Evolutionary conservation across 371 early-diverging fungal genomes (phyloP).

Genomic region (Saksenaea oblongispora): DNA sequence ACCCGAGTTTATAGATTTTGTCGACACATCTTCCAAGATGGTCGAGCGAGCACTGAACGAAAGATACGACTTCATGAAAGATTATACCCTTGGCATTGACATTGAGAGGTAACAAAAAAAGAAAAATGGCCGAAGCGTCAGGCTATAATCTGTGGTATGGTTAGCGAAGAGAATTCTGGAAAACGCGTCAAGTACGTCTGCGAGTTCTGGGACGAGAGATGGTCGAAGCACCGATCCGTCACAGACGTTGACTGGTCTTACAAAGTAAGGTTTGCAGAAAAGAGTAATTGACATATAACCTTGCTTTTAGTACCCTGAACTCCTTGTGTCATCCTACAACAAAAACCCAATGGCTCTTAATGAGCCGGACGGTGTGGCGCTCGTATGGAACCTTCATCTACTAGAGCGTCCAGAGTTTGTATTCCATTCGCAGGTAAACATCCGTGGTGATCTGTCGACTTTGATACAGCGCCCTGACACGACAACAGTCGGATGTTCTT

Average conservation of each 20-base stretch:
- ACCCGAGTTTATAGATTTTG: slow-evolving; percentile 80
- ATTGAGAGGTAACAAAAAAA: slow-evolving; percentile 51
- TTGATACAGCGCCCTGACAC: not conserved
- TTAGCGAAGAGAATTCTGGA: slow-evolving; percentile 65
- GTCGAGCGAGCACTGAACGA: slow-evolving; percentile 91
- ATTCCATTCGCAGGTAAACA: slow-evolving; percentile 82
- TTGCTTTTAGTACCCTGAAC: slow-evolving; percentile 73
- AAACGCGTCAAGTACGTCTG: slow-evolving; percentile 72
- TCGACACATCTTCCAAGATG: slow-evolving; percentile 84
- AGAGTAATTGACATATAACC: not conserved
- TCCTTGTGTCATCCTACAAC: slow-evolving; percentile 87
- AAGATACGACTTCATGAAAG: slow-evolving; percentile 88
- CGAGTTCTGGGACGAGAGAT: slow-evolving; percentile 81
- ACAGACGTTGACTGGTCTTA: slow-evolving; percentile 93
- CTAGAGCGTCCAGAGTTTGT: slow-evolving; percentile 92
- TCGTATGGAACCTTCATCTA: slow-evolving; percentile 92
- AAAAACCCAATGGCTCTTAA: slow-evolving; percentile 83
- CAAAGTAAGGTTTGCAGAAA: slow-evolving; percentile 53
- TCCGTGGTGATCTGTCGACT: not conserved
- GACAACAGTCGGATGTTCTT: slow-evolving; percentile 84
- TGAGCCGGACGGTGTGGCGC: slow-evolving; percentile 92
- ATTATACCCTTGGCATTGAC: slow-evolving; percentile 83
- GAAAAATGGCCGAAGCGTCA: not conserved
- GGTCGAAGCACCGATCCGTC: slow-evolving; percentile 82
- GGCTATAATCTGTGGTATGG: not conserved